These are phyloP conservation scores for Styphnolobium japonicum DNA, from an alignment of 306 rosid species.

Conservation along the genomic window DNA sequence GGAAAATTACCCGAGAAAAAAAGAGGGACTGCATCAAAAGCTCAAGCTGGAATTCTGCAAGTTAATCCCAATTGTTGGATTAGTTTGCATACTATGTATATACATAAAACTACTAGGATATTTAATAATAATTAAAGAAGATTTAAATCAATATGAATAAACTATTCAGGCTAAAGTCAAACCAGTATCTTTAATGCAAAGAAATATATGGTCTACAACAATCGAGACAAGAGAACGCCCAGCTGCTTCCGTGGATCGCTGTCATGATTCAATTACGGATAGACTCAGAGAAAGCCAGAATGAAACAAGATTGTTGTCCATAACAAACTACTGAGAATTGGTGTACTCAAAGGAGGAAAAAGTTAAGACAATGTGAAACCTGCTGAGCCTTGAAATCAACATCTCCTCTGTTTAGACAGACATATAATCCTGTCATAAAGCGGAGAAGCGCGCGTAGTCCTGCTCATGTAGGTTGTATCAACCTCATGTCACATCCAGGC, in stretches of 20 bases:
- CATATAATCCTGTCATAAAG: conserved; percentile 81
- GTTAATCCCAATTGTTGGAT: conserved; percentile 29
- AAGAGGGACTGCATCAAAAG: conserved; percentile 88
- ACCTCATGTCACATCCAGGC: conserved; percentile 11
- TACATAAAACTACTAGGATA: neutral
- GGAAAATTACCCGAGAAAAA: conserved; percentile 77
- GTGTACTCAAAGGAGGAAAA: conserved; percentile 6
- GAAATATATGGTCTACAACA: conserved; percentile 88
- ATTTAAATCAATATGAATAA: neutral
- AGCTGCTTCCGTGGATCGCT: conserved; percentile 85
- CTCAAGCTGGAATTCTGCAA: conserved; percentile 92
- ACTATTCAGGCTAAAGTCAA: conserved; percentile 31
- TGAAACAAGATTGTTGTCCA: conserved; percentile 7
- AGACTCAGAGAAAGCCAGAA: conserved; percentile 32
- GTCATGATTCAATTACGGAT: conserved; percentile 39
- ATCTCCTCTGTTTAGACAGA: conserved; percentile 85
- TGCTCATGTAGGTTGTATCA: conserved; percentile 36
- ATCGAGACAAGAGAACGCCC: conserved; percentile 81
- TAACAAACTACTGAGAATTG: neutral
- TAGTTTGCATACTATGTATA: conserved; percentile 10
- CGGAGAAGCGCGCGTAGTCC: conserved; percentile 96
- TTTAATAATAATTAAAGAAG: conserved; percentile 14
- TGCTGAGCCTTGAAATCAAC: conserved; percentile 69
- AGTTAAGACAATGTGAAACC: conserved; percentile 44
- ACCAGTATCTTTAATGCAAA: conserved; percentile 88